These are phyloP conservation scores for Bromus sterilis DNA, from an alignment of 176 grass and related monocot species.

Conservation along the genomic window DNA sequence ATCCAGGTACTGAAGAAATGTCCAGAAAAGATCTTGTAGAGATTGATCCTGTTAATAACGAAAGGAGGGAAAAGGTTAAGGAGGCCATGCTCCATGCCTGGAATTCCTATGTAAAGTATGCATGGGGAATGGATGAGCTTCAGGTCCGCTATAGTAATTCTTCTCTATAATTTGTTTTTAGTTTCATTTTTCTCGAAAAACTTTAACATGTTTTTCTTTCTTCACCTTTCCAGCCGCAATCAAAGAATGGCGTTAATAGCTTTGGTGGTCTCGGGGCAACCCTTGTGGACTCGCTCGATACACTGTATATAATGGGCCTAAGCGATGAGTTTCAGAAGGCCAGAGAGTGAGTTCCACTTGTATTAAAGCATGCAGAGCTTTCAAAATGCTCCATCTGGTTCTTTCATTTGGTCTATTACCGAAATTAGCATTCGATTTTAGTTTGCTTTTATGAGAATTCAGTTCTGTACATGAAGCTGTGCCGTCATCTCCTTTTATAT, in stretches of 20 bases:
- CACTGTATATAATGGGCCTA: slow-evolving; percentile 95
- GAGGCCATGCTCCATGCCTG: slow-evolving; percentile 94
- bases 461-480: not conserved
- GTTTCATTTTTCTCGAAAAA: slow-evolving; percentile 11
- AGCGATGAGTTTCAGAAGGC: slow-evolving; percentile 95
- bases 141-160: slow-evolving; percentile 55
- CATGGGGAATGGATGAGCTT: slow-evolving; percentile 97
- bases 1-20: slow-evolving; percentile 23
- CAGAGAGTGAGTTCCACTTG: slow-evolving; percentile 77
- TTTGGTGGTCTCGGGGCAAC: slow-evolving; percentile 98
- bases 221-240: slow-evolving; percentile 62
- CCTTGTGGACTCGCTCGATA: slow-evolving; percentile 90
- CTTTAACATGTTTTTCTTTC: slow-evolving; percentile 18
- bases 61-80: slow-evolving; percentile 92
- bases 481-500: not conserved
- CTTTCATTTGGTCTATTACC: not conserved
- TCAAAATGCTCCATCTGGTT: not conserved
- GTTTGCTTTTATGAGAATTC: not conserved
- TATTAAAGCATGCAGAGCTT: not conserved
- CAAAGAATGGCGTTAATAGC: slow-evolving; percentile 89
- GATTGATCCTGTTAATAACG: slow-evolving; percentile 65
- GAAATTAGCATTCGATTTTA: slow-evolving; percentile 5
- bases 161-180: slow-evolving; percentile 19
- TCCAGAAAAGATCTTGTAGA: slow-evolving; percentile 34
- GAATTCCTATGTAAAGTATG: slow-evolving; percentile 92